Evolutionary conservation across 768 basidiomycete species (phyloP), one percentile per base, ranked within the genome.

Genomic region (Tulasnella sp.): DNA sequence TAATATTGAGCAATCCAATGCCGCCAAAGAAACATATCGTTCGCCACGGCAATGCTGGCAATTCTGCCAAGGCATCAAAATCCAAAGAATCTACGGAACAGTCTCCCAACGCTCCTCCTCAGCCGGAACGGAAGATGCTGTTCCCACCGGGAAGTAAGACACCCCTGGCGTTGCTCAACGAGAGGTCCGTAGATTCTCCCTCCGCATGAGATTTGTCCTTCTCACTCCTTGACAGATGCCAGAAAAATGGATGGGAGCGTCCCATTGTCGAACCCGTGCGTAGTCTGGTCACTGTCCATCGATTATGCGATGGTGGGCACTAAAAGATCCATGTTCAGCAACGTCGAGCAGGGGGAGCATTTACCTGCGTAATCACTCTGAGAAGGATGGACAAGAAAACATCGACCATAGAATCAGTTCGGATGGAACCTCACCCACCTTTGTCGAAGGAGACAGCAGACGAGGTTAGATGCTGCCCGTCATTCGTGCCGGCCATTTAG

Each of bases 171-270:
- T 79, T 95, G 37, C 83, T 97, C 12, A 84, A 90, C 67, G 95
- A 97, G 82, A 89, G 90, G 87, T 90, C 71, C 5, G 75, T 74
- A 32, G 12, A 59, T 62, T 7, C 39, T 19, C 65, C 62, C 41
- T 3, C 47, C 22, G 4, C 7, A 17, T 14, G 64, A 63, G 16
- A 17, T 29, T 42, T 22, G 8, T 39, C 42, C 36, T 29, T 19
- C 39, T 17, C 42, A 5, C n/a, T 44, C 22, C 29, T 19, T 40
- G 2, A 17, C 69, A 92, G 90, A 80, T 95, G 93, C 77, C 92
- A 94, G 78, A 95, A 95, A 80, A 84, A 86, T 67, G 93, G 90
- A 2, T 96, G 93, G 93, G 92, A 94, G 72, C 89, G 89, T 74
- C 90, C 95, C 0, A 76, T 80, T 8, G 85, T 96, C n/a, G 88